Conservation (phyloP, 768 basidiomycete genomes). For the Mycena vitilis region DNA sequence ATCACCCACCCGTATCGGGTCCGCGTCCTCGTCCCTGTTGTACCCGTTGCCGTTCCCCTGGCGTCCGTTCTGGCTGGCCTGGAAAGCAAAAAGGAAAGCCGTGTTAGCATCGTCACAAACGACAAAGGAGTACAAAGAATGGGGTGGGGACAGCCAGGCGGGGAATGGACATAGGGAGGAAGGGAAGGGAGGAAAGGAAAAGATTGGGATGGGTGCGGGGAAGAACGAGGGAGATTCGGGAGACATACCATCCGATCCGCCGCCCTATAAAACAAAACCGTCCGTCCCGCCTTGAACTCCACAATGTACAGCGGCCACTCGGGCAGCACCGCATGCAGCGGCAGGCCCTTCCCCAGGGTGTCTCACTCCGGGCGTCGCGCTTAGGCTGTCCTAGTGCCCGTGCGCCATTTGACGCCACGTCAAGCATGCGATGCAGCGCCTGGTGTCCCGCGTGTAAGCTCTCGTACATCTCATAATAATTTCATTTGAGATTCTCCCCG, state of each 20-base stretch:
- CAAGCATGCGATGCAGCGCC: too few relatives aligned
- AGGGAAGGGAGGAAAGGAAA: background rate
- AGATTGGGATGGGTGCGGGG: too few relatives aligned
- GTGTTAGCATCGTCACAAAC: background rate
- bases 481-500: too few relatives aligned
- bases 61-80: slow-evolving; percentile 15
- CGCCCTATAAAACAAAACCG: slow-evolving; percentile 90
- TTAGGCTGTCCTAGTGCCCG: too few relatives aligned
- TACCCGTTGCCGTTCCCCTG: slow-evolving; percentile 10
- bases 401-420: too few relatives aligned
- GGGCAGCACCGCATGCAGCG: slow-evolving; percentile 83
- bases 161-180: background rate
- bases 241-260: slow-evolving; percentile 40
- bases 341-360: slow-evolving; percentile 91
- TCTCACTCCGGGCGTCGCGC: too few relatives aligned
- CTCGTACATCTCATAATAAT: too few relatives aligned
- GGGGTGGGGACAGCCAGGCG: too few relatives aligned
- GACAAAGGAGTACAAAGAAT: too few relatives aligned
- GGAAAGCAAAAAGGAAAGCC: background rate
- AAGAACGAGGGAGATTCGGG: too few relatives aligned
- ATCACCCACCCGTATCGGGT: slow-evolving; percentile 80
- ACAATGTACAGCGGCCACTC: slow-evolving; percentile 95
- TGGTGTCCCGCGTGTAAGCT: too few relatives aligned
- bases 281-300: slow-evolving; percentile 97
- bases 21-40: slow-evolving; percentile 10